Percentiles rank a stretch among this genome's conserved stretches.
phyloP scores from a whole-genome alignment of 2,329 filamentous ascomycete species.

The Madurella mycetomatis region DNA sequence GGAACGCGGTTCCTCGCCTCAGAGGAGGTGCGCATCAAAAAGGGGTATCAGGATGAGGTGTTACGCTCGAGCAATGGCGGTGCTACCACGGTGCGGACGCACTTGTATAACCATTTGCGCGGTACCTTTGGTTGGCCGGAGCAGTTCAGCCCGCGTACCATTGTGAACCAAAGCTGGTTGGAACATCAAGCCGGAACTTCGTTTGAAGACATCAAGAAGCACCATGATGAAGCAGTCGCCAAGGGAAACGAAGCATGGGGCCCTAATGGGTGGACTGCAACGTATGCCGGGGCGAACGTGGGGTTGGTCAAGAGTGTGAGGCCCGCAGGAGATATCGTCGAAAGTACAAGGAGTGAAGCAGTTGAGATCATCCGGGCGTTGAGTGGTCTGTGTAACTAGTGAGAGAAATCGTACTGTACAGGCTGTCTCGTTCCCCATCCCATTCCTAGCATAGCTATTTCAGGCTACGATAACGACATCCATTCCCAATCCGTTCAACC shows the following conservation, averaged over 20 bases:
- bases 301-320: slow-evolving; percentile 41
- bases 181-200: slow-evolving; percentile 34
- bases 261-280: slow-evolving; percentile 43
- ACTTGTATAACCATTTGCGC: slow-evolving; percentile 42
- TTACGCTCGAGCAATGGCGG: slow-evolving; percentile 39
- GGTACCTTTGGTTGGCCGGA: slow-evolving; percentile 42
- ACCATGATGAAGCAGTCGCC: slow-evolving; percentile 38
- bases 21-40: slow-evolving; percentile 36
- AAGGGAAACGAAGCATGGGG: slow-evolving; percentile 45
- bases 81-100: slow-evolving; percentile 37
- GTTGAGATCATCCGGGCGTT: slow-evolving; percentile 14
- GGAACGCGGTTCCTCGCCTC: slow-evolving; percentile 60
- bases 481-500: slow-evolving; percentile 5
- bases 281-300: slow-evolving; percentile 45
- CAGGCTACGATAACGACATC: slow-evolving; percentile 2
- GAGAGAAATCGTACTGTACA: neutral
- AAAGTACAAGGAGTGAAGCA: slow-evolving; percentile 29
- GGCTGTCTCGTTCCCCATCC: too few species aligned
- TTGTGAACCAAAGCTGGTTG: slow-evolving; percentile 37
- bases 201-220: slow-evolving; percentile 42
- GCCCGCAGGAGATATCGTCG: slow-evolving; percentile 37
- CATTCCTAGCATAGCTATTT: neutral
- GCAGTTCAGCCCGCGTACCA: slow-evolving; percentile 36
- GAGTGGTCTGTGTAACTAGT: neutral
- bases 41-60: slow-evolving; percentile 41